Evolutionary conservation across 2,329 filamentous ascomycete species (phyloP).

Genomic region (Alternaria arbusti): DNA sequence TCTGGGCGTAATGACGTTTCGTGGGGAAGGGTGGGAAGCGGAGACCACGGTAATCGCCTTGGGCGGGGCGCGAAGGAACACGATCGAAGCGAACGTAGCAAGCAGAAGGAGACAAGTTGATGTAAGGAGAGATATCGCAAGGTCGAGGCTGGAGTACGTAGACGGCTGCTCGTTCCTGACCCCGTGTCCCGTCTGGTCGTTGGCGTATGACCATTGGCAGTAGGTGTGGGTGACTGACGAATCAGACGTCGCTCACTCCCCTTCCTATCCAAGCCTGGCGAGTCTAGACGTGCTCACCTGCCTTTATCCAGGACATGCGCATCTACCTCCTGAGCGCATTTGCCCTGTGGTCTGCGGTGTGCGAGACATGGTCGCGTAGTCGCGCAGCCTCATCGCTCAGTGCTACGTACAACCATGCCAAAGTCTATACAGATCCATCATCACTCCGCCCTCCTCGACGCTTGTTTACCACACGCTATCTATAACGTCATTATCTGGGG

Average conservation of each 20-base stretch:
- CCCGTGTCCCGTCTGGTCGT: constrained; percentile 26
- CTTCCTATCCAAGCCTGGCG: constrained; percentile 31
- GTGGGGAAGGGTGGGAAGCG: constrained; percentile 9
- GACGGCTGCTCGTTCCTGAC: constrained; percentile 25
- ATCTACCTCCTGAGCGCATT: constrained; percentile 14
- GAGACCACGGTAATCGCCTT: constrained; percentile 15
- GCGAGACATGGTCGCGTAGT: constrained; percentile 15
- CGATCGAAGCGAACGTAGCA: background rate
- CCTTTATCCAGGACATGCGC: constrained; percentile 23
- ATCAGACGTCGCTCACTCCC: constrained; percentile 32
- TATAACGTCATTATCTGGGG: constrained; percentile 19
- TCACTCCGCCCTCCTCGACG: background rate
- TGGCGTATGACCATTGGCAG: constrained; percentile 35
- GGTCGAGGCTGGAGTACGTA: constrained; percentile 16
- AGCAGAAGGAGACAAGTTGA: background rate
- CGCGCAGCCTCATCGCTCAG: background rate
- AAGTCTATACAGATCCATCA: background rate
- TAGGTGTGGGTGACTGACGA: constrained; percentile 29
- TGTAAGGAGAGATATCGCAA: constrained; percentile 2
- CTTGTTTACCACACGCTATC: constrained; percentile 6
- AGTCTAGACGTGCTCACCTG: constrained; percentile 33
- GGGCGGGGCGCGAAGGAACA: constrained; percentile 12
- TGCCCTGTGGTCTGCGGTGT: constrained; percentile 4
- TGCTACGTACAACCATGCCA: background rate
- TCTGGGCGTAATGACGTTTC: constrained; percentile 29